Conservation (phyloP, 495 filamentous ascomycete species). For the Cercophora newfieldiana region DNA sequence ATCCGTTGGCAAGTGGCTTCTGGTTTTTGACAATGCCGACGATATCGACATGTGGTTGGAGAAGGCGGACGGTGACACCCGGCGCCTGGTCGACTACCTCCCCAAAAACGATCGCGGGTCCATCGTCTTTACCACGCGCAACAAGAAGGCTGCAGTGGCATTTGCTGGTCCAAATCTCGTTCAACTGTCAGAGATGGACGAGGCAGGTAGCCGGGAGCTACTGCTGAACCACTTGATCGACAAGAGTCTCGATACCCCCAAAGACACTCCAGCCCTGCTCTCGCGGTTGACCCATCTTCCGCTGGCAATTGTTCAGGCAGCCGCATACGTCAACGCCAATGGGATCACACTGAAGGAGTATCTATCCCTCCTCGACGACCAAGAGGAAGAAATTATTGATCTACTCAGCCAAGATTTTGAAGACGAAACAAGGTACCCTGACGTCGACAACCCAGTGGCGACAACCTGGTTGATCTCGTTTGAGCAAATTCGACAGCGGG, state of each 20-base stretch:
- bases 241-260: slow-evolving; percentile 22
- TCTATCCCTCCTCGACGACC: slow-evolving; percentile 26
- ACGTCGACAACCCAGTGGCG: slow-evolving; percentile 31
- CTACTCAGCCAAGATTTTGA: slow-evolving; percentile 27
- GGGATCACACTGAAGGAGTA: slow-evolving; percentile 29
- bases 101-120: not conserved
- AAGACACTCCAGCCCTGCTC: slow-evolving; percentile 30
- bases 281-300: slow-evolving; percentile 42
- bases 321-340: slow-evolving; percentile 45
- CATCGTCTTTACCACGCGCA: not conserved
- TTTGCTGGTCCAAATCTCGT: not conserved
- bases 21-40: not conserved
- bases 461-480: slow-evolving; percentile 40
- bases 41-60: not conserved
- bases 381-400: slow-evolving; percentile 20
- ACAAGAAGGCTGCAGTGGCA: not conserved
- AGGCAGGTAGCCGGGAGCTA: not conserved
- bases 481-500: slow-evolving; percentile 35
- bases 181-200: slow-evolving; percentile 30
- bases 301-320: slow-evolving; percentile 49
- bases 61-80: not conserved
- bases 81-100: not conserved
- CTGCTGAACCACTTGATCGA: not conserved
- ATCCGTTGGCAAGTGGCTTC: slow-evolving; percentile 23
- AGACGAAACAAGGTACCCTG: slow-evolving; percentile 26